phyloP scores from a whole-genome alignment of 495 filamentous ascomycete species.

The Penicillium goetzii region DNA sequence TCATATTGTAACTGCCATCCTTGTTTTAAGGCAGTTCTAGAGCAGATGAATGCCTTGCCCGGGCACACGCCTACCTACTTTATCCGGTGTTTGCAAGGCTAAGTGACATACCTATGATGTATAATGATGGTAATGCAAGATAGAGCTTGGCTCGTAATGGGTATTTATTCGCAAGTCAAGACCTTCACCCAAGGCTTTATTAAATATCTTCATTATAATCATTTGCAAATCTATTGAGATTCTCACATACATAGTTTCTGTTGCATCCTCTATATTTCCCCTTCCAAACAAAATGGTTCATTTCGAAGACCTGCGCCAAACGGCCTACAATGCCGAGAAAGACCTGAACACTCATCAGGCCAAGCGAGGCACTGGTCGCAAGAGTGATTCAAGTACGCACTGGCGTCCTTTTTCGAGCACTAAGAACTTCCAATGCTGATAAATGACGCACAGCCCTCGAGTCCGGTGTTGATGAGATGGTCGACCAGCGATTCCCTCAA shows the following conservation, averaged over 20 bases:
- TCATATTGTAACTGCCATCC: slow-evolving; percentile 20
- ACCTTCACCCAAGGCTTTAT: neutral
- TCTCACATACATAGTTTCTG: neutral
- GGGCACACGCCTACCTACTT: neutral
- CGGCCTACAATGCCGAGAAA: slow-evolving; percentile 50
- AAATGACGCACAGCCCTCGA: slow-evolving; percentile 44
- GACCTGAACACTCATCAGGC: slow-evolving; percentile 58
- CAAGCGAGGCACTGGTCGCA: slow-evolving; percentile 48
- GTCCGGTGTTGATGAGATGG: slow-evolving; percentile 57
- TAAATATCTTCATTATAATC: neutral
- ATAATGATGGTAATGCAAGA: slow-evolving; percentile 37
- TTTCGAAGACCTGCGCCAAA: slow-evolving; percentile 42
- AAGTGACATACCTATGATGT: slow-evolving; percentile 49
- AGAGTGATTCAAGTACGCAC: slow-evolving; percentile 53
- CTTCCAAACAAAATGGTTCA: slow-evolving; percentile 35
- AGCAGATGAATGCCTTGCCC: neutral
- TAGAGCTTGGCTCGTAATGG: slow-evolving; percentile 3
- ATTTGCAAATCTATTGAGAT: neutral
- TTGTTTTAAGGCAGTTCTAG: slow-evolving; percentile 3
- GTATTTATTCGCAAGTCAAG: slow-evolving; percentile 3
- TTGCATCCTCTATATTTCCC: neutral
- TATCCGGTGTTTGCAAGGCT: slow-evolving; percentile 7
- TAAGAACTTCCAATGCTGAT: slow-evolving; percentile 3
- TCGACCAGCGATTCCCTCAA: slow-evolving; percentile 47
- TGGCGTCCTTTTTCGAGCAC: neutral